Evolutionary conservation across 2,329 filamentous ascomycete genomes (phyloP), one percentile per base, ranked within the genome.

Genomic region (Fusarium compactum): DNA sequence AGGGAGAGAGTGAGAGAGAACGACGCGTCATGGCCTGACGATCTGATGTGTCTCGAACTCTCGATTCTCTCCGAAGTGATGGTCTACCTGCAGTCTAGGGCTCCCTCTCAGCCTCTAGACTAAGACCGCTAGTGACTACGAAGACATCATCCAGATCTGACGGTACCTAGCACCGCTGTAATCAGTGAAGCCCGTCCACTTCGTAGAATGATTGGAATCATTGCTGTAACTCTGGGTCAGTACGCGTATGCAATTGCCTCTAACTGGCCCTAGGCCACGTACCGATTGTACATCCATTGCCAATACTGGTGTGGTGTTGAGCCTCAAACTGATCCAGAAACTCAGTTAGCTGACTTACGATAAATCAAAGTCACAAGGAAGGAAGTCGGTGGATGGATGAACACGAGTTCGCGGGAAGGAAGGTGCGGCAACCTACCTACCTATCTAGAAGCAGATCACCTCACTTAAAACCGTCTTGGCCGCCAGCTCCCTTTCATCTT

Each of bases 1-100:
- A 16, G 63, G 55, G 65, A 16, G 63, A 58, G 65, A 8, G 25
- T 34, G 16, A 45, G 34, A 16, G 63, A 58, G 65, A 72, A 67
- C 62, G 73, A 76, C 74, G 74, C 74, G 74, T 76, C 74, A 76
- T 76, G 73, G 53, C 74, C 63, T 56, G 67, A 64, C 59, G 67
- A 57, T 67, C 45, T 30, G 56, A 44, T 71, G 65, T 69, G 57
- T 71, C 70, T 72, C 56, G 64, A 72, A 58, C 50, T 71, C 70
- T 72, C 54, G 64, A 72, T 61, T 54, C 54, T 70, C 59, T 22
- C 70, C 56, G 25, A 59, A 34, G n/a, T n/a, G 18, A 16, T 27
- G 40, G 32, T 27, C 32, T 25, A 24, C 11, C 47, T 56, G 48
- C 48, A 29, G 60, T 32, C 61, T 47, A 52, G 34, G 52, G 48